A percentile compares a stretch with the other conserved stretches of the same genome.
These are phyloP conservation scores for Aspergillus melleus DNA, from an alignment of 2,329 filamentous ascomycete genomes.

Conservation along the genomic window DNA sequence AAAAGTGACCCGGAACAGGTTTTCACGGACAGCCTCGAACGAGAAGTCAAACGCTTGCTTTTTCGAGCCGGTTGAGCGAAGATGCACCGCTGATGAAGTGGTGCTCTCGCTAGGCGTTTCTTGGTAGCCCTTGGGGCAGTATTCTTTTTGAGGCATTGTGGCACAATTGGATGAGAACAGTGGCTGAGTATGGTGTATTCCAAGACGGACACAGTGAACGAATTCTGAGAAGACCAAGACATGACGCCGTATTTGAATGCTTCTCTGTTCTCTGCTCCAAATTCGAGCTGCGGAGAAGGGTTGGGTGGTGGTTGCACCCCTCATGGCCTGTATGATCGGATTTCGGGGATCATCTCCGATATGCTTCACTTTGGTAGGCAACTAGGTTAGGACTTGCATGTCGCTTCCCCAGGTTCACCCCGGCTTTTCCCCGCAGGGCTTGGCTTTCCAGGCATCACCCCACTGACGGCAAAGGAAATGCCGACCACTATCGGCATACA, in stretches of 20 bases:
- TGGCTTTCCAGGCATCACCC: not conserved
- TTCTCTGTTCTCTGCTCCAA: not conserved
- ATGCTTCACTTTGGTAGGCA: not conserved
- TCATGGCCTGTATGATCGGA: constrained; percentile 20
- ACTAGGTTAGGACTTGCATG: not conserved
- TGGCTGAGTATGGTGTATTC: not conserved
- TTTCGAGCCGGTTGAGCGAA: constrained; percentile 42
- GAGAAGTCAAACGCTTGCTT: constrained; percentile 55
- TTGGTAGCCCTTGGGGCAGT: constrained; percentile 40
- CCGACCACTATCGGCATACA: constrained; percentile 8
- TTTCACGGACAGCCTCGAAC: constrained; percentile 62
- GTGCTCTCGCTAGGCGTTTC: constrained; percentile 24
- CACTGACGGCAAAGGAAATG: not conserved
- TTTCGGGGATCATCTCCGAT: constrained; percentile 33
- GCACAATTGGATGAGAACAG: not conserved
- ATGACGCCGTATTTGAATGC: constrained; percentile 22
- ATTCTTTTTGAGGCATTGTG: constrained; percentile 53
- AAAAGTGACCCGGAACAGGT: constrained; percentile 69
- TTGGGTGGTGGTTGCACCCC: not conserved
- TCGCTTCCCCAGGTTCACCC: not conserved
- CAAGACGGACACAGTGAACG: not conserved
- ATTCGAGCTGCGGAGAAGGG: not conserved
- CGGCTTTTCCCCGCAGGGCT: not conserved
- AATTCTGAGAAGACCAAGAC: not conserved
- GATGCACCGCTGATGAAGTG: constrained; percentile 34